A percentile compares a stretch with the other conserved stretches of the same genome.
Conservation (phyloP, 1,284 basidiomycete genomes). For the Irpex rosettiformis region DNA sequence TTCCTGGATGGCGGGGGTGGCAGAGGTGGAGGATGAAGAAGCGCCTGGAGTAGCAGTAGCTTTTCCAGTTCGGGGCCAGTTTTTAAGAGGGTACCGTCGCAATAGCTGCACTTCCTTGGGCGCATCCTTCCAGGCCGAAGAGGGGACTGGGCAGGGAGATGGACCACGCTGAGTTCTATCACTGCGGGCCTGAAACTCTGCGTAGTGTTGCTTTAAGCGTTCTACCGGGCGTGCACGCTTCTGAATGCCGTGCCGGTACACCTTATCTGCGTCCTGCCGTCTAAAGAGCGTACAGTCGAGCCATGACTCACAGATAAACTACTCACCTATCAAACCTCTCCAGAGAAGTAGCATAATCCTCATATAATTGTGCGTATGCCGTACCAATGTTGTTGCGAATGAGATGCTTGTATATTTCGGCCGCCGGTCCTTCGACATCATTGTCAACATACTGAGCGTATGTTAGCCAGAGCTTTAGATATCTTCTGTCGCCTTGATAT, state of each 20-base stretch:
- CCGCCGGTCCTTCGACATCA: conserved; percentile 41
- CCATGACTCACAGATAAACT: background rate
- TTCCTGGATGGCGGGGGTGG: conserved; percentile 5
- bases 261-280: conserved; percentile 68
- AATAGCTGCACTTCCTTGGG: conserved; percentile 37
- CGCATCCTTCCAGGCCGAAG: conserved; percentile 23
- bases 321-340: conserved; percentile 26
- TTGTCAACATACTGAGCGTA: conserved; percentile 77
- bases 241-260: conserved; percentile 83
- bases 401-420: conserved; percentile 76
- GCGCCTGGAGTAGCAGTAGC: conserved; percentile 24
- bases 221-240: conserved; percentile 81
- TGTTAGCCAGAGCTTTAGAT: conserved; percentile 86
- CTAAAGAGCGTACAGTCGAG: conserved; percentile 7
- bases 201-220: conserved; percentile 80
- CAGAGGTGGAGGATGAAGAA: conserved; percentile 27
- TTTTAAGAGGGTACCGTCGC: conserved; percentile 54
- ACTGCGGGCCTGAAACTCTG: conserved; percentile 66
- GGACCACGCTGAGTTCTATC: conserved; percentile 17
- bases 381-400: conserved; percentile 87
- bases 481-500: conserved; percentile 85
- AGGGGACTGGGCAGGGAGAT: background rate
- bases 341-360: conserved; percentile 66
- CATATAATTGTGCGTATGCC: conserved; percentile 78
- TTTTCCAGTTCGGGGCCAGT: conserved; percentile 32